Evolutionary conservation across 352 stramenopile species (phyloP), one percentile per base, ranked within the genome.

Genomic region (Phytophthora cactorum): DNA sequence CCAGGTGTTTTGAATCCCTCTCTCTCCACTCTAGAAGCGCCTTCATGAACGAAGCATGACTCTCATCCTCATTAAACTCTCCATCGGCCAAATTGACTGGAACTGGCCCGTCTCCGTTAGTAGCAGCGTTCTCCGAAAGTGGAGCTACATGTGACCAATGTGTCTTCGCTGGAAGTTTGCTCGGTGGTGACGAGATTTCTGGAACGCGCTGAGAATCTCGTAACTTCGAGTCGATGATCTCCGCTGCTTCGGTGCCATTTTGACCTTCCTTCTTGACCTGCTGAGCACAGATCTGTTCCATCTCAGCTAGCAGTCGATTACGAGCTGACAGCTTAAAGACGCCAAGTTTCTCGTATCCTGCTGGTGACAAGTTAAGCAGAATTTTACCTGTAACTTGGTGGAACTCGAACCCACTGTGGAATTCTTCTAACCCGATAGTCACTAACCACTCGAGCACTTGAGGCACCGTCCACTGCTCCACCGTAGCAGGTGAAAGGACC

Each of bases 41-140:
- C 36, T 92, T 93, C 74, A 95, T 81, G 54, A 95, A 93, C 5
- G 85, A 91, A 29, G 73, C 72, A 44, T 95, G 88, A 44, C 85
- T 82, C 1, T 59, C 79, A n/a, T 89, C 84, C 66, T 93, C 86
- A 52, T 91, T 61, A 45, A 93, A 95, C 1, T 84, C 81, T 12
- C 84, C 85, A 53, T 95, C 88, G 0, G 88, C 85, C 22, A 93
- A 63, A 70, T 95, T 95, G 6, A 91, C 78, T 2, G 84, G 75
- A 0, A 74, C 66, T n/a, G 87, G 64, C 6, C 55, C 66, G 39
- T 71, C 61, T 2, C 29, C 45, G 15, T 29, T 32, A 4, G 45
- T 44, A 27, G 72, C 43, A 7, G 44, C 56, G 9, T 72, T 74
- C 25, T 92, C 82, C 0, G 72, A 61, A 15, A 94, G 54, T 7